Evolutionary conservation across 2,329 filamentous ascomycete species (phyloP).

Genomic region (Nemania sp.): DNA sequence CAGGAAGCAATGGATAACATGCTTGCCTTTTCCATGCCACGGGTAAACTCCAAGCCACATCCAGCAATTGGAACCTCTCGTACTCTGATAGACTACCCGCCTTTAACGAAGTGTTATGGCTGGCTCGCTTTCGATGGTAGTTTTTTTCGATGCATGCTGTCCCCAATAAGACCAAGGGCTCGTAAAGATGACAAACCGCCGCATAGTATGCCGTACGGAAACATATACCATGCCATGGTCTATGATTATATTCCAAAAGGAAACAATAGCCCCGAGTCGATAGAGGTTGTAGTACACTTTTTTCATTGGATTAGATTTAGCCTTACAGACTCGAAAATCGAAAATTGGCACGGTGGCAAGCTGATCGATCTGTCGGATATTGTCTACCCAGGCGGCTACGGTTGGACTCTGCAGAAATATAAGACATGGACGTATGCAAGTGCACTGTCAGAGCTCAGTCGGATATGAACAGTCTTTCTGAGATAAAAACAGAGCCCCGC

Average conservation of each 20-base stretch:
- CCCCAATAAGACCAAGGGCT: not conserved
- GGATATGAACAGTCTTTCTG: too few species aligned
- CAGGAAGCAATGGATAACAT: conserved; percentile 13
- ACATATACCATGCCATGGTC: conserved; percentile 16
- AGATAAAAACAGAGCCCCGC: too few species aligned
- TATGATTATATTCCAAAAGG: conserved; percentile 20
- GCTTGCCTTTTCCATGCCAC: conserved; percentile 7
- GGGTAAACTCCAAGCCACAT: not conserved
- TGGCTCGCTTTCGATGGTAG: conserved; percentile 13
- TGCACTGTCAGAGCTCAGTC: too few species aligned
- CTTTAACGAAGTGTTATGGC: conserved; percentile 16
- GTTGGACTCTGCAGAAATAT: too few species aligned
- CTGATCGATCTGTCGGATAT: conserved; percentile 19
- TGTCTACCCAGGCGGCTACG: conserved; percentile 13
- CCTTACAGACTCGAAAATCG: conserved; percentile 5
- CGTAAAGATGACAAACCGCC: conserved; percentile 5
- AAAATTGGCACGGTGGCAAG: conserved; percentile 19
- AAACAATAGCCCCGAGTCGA: conserved; percentile 7
- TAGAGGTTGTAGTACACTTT: conserved; percentile 10
- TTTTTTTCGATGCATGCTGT: conserved; percentile 5
- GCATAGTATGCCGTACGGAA: conserved; percentile 3
- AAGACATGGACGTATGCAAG: too few species aligned
- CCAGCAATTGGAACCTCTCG: not conserved
- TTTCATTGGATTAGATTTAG: conserved; percentile 14
- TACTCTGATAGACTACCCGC: conserved; percentile 3